Base-by-base conservation (phyloP, 1,284 basidiomycete genomes). In the Phellopilus nigrolimitatus region DNA sequence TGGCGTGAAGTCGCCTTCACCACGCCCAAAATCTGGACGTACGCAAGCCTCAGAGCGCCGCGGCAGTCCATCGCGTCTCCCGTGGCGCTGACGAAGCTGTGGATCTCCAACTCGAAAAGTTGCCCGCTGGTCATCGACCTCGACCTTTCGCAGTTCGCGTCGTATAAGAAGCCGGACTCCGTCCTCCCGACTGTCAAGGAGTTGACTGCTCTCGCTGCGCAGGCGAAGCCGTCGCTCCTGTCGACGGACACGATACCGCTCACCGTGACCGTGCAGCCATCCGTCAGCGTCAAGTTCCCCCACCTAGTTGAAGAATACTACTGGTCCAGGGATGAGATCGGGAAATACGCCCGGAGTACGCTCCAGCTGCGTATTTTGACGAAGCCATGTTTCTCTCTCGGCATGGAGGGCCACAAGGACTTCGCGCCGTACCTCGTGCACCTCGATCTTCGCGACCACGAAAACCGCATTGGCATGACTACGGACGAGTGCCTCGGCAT, bases 11-110 rank as follows among this genome's bases (percentile, higher is more conserved):
- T 41, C 13, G 49, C 43, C 10, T 27, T 48, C 13, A 27, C 31
- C 25, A 55, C 48, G 12, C 53, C 53, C 24, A 15, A 37, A 9
- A 22, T 55, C 3, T 55, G 53, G 53, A 50, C 43, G 21, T 51
- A 46, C 33, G 41, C 47, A 4, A 42, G 22, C 27, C 39, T 49
- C 28, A 30, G 24, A 3, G 39, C 45, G 10, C 40, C 33, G 8
- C 7, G 45, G 4, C 52, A 43, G 21, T 8, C 40, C 21, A 22
- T 39, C 17, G 47, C 49, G 30, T 39, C 44, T 9, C 21, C 40
- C 13, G 38, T 43, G n/a, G 41, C 49, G 9, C 41, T 49, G 6
- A 34, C 49, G 21, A 36, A 40, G 19, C 31, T 54, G 5, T 54
- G 52, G 52, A 33, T 41, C 27, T 10, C 24, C 27, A 37, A 44